Evolutionary conservation across 345 rosid genomes (phyloP).

Genomic region (Carallia brachiata): DNA sequence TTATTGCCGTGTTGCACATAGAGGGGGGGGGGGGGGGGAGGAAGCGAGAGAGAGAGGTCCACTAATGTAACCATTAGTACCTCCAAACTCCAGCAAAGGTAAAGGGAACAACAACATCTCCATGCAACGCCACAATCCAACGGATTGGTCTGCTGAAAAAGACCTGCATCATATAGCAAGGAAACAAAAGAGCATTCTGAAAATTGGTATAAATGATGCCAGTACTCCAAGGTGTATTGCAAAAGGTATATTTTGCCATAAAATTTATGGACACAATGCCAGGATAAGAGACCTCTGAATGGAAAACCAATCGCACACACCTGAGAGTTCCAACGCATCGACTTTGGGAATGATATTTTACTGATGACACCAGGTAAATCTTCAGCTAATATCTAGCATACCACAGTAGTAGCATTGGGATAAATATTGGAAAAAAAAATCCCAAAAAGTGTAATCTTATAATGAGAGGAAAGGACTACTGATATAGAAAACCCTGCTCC

Average conservation of each 20-base stretch:
- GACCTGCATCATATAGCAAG: constrained; percentile 47
- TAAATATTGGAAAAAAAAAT: background rate
- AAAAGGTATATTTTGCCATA: background rate
- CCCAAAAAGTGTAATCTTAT: background rate
- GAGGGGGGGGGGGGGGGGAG: too few relatives aligned
- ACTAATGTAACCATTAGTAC: constrained; percentile 37
- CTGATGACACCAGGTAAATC: constrained; percentile 68
- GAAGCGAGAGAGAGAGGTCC: background rate
- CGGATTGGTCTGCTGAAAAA: constrained; percentile 91
- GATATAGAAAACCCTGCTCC: too few relatives aligned
- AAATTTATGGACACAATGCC: background rate
- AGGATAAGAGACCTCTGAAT: background rate
- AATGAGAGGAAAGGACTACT: background rate
- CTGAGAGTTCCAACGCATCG: constrained; percentile 98
- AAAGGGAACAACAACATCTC: constrained; percentile 78
- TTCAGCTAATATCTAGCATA: constrained; percentile 71
- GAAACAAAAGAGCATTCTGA: constrained; percentile 2
- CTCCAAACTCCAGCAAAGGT: constrained; percentile 77
- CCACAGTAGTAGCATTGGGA: constrained; percentile 1
- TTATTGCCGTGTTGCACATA: background rate
- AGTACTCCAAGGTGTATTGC: constrained; percentile 2
- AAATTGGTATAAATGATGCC: constrained; percentile 3
- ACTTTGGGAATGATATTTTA: constrained; percentile 82
- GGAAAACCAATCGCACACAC: constrained; percentile 28
- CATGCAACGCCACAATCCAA: constrained; percentile 94